A percentile compares a stretch with the other conserved stretches of the same genome.
Evolutionary conservation across 306 rosid genomes (phyloP).

Genomic region (Myrica gale): DNA sequence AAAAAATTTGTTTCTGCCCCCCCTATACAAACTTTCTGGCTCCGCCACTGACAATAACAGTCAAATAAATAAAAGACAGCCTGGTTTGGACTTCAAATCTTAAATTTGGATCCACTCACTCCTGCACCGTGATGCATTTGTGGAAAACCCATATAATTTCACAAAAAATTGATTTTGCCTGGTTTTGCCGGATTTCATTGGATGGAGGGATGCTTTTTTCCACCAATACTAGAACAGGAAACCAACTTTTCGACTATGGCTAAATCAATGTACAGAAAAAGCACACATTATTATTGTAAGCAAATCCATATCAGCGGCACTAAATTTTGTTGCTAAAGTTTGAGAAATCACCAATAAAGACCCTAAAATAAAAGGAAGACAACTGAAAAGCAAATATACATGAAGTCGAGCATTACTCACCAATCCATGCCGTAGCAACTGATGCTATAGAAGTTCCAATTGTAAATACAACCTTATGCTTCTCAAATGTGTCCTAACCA

Average conservation of each 20-base stretch:
- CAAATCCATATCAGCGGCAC: neutral
- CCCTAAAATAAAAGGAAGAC: neutral
- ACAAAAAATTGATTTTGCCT: neutral
- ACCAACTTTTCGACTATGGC: neutral
- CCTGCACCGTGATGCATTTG: neutral
- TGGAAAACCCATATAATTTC: neutral
- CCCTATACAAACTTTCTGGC: too few relatives aligned
- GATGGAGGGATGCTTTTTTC: neutral
- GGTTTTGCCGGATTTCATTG: neutral
- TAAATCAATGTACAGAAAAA: neutral
- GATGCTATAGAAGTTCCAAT: conserved; percentile 88
- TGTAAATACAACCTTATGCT: conserved; percentile 79
- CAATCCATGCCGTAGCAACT: conserved; percentile 79
- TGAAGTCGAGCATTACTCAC: conserved; percentile 37
- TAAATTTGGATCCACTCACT: neutral
- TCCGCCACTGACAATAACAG: too few relatives aligned
- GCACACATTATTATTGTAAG: neutral
- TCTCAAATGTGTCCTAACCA: conserved; percentile 69
- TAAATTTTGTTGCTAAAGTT: neutral
- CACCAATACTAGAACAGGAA: neutral
- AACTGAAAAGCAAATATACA: neutral
- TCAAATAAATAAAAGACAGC: neutral
- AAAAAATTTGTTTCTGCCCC: too few relatives aligned
- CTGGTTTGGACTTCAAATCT: neutral
- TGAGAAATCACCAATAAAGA: neutral